phyloP scores from a whole-genome alignment of 1,139 yeast species.

The Pichia cactophila region DNA sequence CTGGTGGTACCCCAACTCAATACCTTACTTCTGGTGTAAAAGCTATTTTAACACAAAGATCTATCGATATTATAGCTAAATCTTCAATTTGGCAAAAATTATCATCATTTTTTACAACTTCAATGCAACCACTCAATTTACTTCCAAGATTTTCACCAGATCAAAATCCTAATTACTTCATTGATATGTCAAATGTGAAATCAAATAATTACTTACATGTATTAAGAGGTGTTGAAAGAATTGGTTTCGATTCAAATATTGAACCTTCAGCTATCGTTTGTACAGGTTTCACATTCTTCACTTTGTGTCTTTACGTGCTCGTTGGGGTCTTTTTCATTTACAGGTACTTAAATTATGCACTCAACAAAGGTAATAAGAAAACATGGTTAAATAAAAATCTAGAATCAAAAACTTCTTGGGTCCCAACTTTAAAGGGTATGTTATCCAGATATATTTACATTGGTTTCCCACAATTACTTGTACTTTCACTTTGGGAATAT shows the following conservation, averaged over 20 bases:
- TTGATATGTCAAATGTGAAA: constrained; percentile 21
- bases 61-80: constrained; percentile 30
- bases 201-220: constrained; percentile 39
- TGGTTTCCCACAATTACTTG: constrained; percentile 66
- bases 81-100: constrained; percentile 13
- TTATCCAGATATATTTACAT: constrained; percentile 62
- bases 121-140: neutral
- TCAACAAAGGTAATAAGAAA: constrained; percentile 37
- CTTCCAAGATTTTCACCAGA: constrained; percentile 6
- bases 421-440: constrained; percentile 54
- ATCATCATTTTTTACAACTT: constrained; percentile 4
- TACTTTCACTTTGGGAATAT: constrained; percentile 71
- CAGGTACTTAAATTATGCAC: constrained; percentile 30
- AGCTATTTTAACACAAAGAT: constrained; percentile 64
- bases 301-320: constrained; percentile 58
- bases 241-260: constrained; percentile 58
- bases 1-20: constrained; percentile 66
- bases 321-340: constrained; percentile 41
- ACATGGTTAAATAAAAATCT: constrained; percentile 40
- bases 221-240: constrained; percentile 67
- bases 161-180: constrained; percentile 10
- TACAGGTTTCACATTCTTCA: constrained; percentile 71
- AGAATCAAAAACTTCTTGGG: constrained; percentile 44
- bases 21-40: constrained; percentile 47
- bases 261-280: constrained; percentile 69